These are phyloP conservation scores for Aspergillus proliferans DNA, from an alignment of 2,329 filamentous ascomycete species.

Conservation along the genomic window DNA sequence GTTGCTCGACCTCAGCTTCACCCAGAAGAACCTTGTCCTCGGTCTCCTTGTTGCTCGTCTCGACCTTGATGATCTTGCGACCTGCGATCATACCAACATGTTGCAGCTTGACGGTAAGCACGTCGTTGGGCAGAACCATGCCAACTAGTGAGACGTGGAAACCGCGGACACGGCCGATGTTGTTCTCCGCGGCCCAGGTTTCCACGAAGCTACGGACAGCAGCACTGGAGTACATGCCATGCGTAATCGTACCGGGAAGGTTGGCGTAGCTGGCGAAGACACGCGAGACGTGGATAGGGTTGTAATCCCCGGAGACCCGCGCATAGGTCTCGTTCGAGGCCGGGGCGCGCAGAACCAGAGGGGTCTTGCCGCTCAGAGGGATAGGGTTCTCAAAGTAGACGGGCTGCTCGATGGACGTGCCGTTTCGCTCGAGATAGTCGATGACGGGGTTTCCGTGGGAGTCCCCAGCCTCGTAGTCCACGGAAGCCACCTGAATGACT, in stretches of 20 bases:
- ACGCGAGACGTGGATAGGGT: constrained; percentile 96
- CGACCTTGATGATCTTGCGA: constrained; percentile 98
- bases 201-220: constrained; percentile 93
- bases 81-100: constrained; percentile 97
- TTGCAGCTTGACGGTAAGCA: constrained; percentile 89
- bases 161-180: constrained; percentile 91
- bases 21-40: constrained; percentile 94
- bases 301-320: constrained; percentile 95
- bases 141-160: constrained; percentile 96
- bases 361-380: constrained; percentile 85
- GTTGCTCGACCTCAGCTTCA: constrained; percentile 96
- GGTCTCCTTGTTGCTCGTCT: constrained; percentile 89
- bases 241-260: constrained; percentile 92
- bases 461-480: constrained; percentile 85
- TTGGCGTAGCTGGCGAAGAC: constrained; percentile 95
- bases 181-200: constrained; percentile 98
- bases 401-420: constrained; percentile 88
- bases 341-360: constrained; percentile 80
- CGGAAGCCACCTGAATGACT: constrained; percentile 91
- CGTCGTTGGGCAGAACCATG: constrained; percentile 96
- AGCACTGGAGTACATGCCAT: constrained; percentile 98
- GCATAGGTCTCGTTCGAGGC: constrained; percentile 97
- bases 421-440: constrained; percentile 89
- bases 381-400: constrained; percentile 97
- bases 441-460: constrained; percentile 96